Evolutionary conservation across 228 moss, liverwort and hornwort genomes (phyloP), one percentile per base, ranked within the genome.

Genomic region (Sphagnum magellanicum): DNA sequence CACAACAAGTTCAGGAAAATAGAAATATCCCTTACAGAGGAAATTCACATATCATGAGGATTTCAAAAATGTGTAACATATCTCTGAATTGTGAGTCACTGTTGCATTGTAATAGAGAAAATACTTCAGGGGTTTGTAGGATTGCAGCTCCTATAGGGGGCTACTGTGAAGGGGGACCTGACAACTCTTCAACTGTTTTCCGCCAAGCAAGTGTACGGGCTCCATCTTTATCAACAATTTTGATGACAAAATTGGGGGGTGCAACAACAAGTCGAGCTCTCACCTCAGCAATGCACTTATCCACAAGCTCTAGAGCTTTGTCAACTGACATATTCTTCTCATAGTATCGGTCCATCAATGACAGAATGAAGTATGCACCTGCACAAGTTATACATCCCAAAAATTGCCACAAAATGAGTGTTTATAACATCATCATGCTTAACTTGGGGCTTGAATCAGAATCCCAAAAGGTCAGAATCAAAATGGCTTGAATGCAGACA

Each of bases 221-320:
- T 53, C 98, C 98, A 50, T 98, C 86, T 69, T 94, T 87, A 75
- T 98, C 98, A 59, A 98, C 98, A 16, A 98, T 92, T 79, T 98
- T 98, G 65, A 98, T 83, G 16, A 98, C 81, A n/a, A 98, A 98
- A 73, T 94, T 98, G 4, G 98, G 98, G 0, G 98, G 93, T 10
- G 98, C 87, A 11, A 88, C 86, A 77, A 94, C 89, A 68, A 98
- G 79, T 59, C 98, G 77, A 57, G 81, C 77, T 71, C 85, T 87
- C 78, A 98, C 90, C 74, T 98, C 98, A 51, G 77, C 76, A 57
- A 98, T 94, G 72, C 98, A 94, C 74, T 75, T 93, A 72, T 94
- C 93, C 69, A 98, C 98, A 68, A 98, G 73, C 61, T 79, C 89
- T 76, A 98, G 75, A 60, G 98, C 94, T 78, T 89, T 88, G 4